Evolutionary conservation across 2,329 filamentous ascomycete genomes (phyloP), one percentile per base, ranked within the genome.

Genomic region (Nemania serpens): DNA sequence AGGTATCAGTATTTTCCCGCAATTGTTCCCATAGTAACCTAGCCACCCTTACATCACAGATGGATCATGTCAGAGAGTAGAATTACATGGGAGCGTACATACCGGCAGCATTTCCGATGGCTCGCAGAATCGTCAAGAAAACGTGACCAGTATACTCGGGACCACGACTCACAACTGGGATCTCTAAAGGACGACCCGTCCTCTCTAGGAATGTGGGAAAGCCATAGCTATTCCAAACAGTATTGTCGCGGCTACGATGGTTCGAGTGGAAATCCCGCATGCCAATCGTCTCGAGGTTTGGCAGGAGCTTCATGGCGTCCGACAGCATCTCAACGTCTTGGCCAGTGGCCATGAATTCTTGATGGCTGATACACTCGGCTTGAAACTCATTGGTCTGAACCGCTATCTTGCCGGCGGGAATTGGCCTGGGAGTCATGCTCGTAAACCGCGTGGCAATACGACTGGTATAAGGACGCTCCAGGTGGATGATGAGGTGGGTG

Each of bases 261-360:
- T 78, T 0, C 0, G 82, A 82, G 68, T 82, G 76, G 72, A 84
- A 88, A 68, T 89, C 84, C 17, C 87, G 81, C 22, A 90, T 75
- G 22, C 84, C 82, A 13, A 90, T 71, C 0, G 79, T 83, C 33
- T 82, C 74, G 5, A 89, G 79, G 55, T 84, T 84, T 0, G 72
- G 69, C 3, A 90, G 76, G 36, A 82, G 80, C 10, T 71, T 67
- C 54, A 90, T 83, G 1, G 86, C 87, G 34, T 84, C 78, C 0
- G 77, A 74, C 15, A 90, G 79, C 78, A 89, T 79, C 6, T 81
- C 77, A 1, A 78, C 71, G 22, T 84, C 82, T 1, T 75, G 69
- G 0, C 85, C 84, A 0, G 78, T 80, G 5, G 68, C 66, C 34
- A 77, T 59, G 18, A 84, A 65, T 7, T 59, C 56, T n/a, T 42